Conservation (phyloP, 495 filamentous ascomycete genomes). For the Saxophila tyrrhenica region DNA sequence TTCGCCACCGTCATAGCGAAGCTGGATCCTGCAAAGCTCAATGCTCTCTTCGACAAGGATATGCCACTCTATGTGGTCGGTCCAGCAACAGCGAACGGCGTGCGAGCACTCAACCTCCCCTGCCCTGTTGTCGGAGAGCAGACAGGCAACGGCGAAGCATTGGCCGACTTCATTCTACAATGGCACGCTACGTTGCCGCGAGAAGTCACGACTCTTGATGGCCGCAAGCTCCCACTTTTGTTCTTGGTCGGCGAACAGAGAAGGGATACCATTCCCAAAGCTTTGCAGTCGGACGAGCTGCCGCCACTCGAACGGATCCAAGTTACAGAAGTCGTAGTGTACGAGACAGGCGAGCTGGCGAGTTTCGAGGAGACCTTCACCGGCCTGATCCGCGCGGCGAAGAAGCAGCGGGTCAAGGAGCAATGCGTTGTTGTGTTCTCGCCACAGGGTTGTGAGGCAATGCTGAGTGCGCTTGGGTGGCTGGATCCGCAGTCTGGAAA, state of each 20-base stretch:
- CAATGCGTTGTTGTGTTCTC: conserved; percentile 93
- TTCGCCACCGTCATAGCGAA: conserved; percentile 54
- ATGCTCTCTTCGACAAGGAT: conserved; percentile 31
- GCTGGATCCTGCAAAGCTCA: conserved; percentile 21
- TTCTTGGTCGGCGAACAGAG: conserved; percentile 83
- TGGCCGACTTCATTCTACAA: conserved; percentile 64
- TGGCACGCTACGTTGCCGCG: conserved; percentile 10
- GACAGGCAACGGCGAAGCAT: conserved; percentile 67
- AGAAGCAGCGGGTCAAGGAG: conserved; percentile 19
- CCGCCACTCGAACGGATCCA: conserved; percentile 35
- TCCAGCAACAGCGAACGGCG: conserved; percentile 70
- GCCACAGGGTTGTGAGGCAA: conserved; percentile 72
- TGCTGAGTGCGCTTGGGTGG: conserved; percentile 56
- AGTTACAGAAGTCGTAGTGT: conserved; percentile 71
- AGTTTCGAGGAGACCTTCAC: conserved; percentile 59
- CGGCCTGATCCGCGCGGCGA: conserved; percentile 32
- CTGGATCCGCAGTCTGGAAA: conserved; percentile 40
- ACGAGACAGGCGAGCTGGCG: conserved; percentile 70
- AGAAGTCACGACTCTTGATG: conserved; percentile 42
- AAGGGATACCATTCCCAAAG: conserved; percentile 77
- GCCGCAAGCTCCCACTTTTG: conserved; percentile 45
- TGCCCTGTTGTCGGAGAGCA: conserved; percentile 48
- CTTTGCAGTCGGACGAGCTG: conserved; percentile 46
- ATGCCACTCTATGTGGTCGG: conserved; percentile 80
- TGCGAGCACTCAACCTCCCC: conserved; percentile 44